Conservation (phyloP, 108 stramenopile genomes). For the Nitzschia sp. region DNA sequence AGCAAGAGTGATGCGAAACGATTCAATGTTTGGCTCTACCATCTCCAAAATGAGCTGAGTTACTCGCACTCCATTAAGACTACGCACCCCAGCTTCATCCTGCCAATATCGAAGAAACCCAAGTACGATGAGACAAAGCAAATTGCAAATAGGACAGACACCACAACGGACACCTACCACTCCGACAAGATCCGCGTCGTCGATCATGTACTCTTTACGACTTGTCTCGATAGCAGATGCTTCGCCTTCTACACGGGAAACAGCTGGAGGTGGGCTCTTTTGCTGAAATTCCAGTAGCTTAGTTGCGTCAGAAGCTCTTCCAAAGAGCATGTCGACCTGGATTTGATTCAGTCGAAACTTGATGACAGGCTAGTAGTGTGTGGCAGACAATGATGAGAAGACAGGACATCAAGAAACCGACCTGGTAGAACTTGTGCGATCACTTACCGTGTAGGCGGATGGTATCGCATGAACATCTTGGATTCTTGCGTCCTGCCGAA, state of each 20-base stretch:
- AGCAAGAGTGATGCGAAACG: slow-evolving; percentile 75
- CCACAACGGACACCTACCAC: slow-evolving; percentile 27
- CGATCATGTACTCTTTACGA: slow-evolving; percentile 30
- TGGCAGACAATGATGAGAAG: too few relatives aligned
- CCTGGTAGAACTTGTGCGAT: too few relatives aligned
- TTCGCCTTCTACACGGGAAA: background rate
- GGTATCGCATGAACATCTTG: slow-evolving; percentile 57
- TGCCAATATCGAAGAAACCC: slow-evolving; percentile 15
- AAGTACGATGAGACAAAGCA: too few relatives aligned
- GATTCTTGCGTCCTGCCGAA: slow-evolving; percentile 35
- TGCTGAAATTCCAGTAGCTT: slow-evolving; percentile 36
- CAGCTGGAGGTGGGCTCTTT: background rate
- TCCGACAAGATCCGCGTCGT: slow-evolving; percentile 50
- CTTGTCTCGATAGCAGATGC: background rate
- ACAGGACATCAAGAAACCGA: too few relatives aligned
- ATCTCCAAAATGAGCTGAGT: slow-evolving; percentile 80
- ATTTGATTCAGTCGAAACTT: slow-evolving; percentile 69
- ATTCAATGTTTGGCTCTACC: slow-evolving; percentile 47
- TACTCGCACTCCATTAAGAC: slow-evolving; percentile 93
- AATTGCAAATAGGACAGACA: background rate
- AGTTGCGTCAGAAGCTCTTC: slow-evolving; percentile 17
- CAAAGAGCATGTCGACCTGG: slow-evolving; percentile 78
- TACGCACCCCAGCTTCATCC: slow-evolving; percentile 85
- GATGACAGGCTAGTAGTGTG: slow-evolving; percentile 71
- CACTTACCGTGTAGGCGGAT: slow-evolving; percentile 38